Percentiles rank a stretch among this genome's conserved stretches.
Evolutionary conservation across 2,329 filamentous ascomycete genomes (phyloP).

Genomic region (Fusarium falciforme): DNA sequence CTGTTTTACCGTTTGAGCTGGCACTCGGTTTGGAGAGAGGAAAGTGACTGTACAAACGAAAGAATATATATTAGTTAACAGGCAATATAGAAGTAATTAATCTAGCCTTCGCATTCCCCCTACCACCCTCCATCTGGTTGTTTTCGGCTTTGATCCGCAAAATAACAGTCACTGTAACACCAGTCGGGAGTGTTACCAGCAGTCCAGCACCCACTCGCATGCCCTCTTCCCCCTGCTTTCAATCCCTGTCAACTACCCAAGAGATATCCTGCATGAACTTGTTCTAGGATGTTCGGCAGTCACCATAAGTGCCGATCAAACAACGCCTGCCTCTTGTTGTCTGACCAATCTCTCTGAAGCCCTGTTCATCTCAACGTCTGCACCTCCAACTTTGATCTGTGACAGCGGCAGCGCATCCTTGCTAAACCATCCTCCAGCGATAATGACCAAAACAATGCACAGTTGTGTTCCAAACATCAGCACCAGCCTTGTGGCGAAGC

Average conservation of each 20-base stretch:
- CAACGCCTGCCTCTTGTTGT: not conserved
- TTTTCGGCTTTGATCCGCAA: not conserved
- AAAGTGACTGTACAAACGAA: not conserved
- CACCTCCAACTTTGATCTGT: not conserved
- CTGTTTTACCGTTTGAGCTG: not conserved
- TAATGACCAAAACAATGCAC: not conserved
- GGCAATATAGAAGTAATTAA: not conserved
- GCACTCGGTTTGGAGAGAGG: not conserved
- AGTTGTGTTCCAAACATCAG: constrained; percentile 4
- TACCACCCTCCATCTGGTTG: not conserved
- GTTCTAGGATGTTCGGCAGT: not conserved
- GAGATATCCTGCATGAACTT: not conserved
- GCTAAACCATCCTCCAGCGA: constrained; percentile 7
- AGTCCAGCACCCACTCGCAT: not conserved
- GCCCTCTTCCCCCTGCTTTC: not conserved
- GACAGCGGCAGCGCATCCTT: not conserved
- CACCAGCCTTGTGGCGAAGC: constrained; percentile 8
- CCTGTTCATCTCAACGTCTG: not conserved
- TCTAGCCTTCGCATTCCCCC: not conserved
- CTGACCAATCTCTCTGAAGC: not conserved
- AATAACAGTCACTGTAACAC: not conserved
- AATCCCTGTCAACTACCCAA: not conserved
- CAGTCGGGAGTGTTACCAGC: not conserved
- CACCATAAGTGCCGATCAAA: not conserved
- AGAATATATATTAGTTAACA: not conserved